Evolutionary conservation across 768 basidiomycete genomes (phyloP).

Genomic region (Lentinula guzmanii): DNA sequence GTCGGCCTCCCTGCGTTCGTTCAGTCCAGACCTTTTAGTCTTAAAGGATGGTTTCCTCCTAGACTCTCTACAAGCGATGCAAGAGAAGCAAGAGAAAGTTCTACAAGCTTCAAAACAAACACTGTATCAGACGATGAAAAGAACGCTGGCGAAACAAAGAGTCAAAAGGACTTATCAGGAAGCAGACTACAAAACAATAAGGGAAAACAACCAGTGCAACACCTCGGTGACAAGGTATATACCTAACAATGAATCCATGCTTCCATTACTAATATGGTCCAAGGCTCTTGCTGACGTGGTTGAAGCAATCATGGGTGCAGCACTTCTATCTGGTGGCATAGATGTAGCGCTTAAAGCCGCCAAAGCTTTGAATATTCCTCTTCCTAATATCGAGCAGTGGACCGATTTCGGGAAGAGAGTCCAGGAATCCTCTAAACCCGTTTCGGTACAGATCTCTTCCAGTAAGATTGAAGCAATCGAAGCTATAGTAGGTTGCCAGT

Average conservation of each 20-base stretch:
- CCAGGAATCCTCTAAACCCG: neutral
- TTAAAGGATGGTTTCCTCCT: conserved; percentile 62
- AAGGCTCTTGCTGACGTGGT: conserved; percentile 81
- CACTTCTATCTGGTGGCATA: conserved; percentile 67
- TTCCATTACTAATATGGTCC: neutral
- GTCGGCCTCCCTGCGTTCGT: conserved; percentile 68
- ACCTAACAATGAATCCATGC: neutral
- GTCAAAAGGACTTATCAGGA: neutral
- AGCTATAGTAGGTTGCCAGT: conserved; percentile 54
- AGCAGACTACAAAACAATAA: conserved; percentile 9
- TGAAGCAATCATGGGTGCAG: conserved; percentile 82
- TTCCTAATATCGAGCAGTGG: conserved; percentile 64
- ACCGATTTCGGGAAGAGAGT: conserved; percentile 51
- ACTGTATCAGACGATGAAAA: neutral
- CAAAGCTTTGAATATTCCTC: conserved; percentile 59
- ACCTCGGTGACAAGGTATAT: conserved; percentile 74
- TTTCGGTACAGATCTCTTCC: conserved; percentile 37
- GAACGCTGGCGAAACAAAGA: neutral
- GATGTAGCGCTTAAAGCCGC: conserved; percentile 59
- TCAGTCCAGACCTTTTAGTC: conserved; percentile 62
- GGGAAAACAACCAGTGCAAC: conserved; percentile 30
- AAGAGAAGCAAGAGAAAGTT: neutral
- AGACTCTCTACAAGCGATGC: conserved; percentile 19
- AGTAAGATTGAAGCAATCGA: conserved; percentile 55
- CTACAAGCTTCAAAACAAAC: neutral